Evolutionary conservation across 306 rosid genomes (phyloP).

Genomic region (Herpetospermum pedunculosum): DNA sequence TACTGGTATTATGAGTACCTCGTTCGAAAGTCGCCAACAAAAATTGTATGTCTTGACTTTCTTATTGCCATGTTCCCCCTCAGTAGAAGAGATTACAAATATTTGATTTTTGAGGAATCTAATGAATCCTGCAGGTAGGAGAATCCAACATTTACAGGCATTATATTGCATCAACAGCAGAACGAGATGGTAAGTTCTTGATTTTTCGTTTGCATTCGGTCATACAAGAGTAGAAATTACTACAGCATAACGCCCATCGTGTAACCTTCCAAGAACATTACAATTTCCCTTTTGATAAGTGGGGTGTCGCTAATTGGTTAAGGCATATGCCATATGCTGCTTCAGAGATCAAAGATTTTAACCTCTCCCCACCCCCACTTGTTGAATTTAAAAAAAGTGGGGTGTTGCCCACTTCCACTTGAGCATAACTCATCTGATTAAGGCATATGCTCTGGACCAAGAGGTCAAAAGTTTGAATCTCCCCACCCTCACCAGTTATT

Average conservation of each 20-base stretch:
- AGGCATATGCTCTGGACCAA: too few species aligned
- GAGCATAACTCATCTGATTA: too few species aligned
- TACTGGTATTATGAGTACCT: slow-evolving; percentile 90
- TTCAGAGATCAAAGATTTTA: too few species aligned
- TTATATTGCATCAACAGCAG: slow-evolving; percentile 76
- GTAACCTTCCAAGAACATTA: neutral
- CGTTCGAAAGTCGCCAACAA: slow-evolving; percentile 86
- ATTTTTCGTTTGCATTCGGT: neutral
- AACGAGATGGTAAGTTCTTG: slow-evolving; percentile 63
- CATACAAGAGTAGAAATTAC: neutral
- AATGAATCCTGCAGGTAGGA: slow-evolving; percentile 38
- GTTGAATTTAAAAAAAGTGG: too few species aligned
- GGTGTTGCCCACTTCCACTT: too few species aligned
- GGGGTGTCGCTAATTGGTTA: too few species aligned
- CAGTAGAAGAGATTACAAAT: neutral
- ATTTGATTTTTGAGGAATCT: slow-evolving; percentile 18
- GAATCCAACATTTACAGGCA: slow-evolving; percentile 52
- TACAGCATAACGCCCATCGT: neutral
- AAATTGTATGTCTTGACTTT: slow-evolving; percentile 28
- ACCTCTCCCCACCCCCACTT: too few species aligned
- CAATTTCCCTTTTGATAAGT: neutral
- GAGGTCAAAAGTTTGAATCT: too few species aligned
- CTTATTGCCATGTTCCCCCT: neutral
- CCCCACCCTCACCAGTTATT: too few species aligned
- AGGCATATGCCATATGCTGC: too few species aligned